Percentiles rank a stretch among this genome's conserved stretches.
These are phyloP conservation scores for Eucalyptus pauciflora DNA, from an alignment of 345 rosid species.

Conservation along the genomic window DNA sequence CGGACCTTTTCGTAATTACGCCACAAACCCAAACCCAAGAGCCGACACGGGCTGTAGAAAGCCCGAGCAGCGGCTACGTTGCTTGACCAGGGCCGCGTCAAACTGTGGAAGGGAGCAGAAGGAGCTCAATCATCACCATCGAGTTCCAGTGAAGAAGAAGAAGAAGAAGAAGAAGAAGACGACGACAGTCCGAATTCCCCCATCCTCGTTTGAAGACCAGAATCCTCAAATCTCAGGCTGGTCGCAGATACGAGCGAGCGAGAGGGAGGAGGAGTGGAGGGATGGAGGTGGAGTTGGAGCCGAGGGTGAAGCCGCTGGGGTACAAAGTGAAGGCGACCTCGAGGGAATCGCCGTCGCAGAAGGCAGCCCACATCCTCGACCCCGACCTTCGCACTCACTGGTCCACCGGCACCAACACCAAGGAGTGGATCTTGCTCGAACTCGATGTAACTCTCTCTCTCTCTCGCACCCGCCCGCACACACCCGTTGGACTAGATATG, in stretches of 20 bases:
- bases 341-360: constrained; percentile 69
- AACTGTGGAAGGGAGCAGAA: neutral
- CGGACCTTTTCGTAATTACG: neutral
- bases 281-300: constrained; percentile 76
- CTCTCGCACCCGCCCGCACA: neutral
- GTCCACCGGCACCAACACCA: constrained; percentile 81
- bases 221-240: neutral
- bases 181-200: neutral
- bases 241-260: neutral
- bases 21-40: neutral
- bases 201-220: neutral
- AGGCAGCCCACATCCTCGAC: constrained; percentile 64
- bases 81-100: neutral
- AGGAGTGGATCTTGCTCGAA: constrained; percentile 84
- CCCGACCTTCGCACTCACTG: constrained; percentile 80
- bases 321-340: constrained; percentile 75
- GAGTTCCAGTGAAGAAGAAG: neutral
- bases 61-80: neutral
- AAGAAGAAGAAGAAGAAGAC: neutral
- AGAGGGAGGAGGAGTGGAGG: neutral
- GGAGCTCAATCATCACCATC: neutral
- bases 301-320: constrained; percentile 50
- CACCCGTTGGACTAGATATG: neutral
- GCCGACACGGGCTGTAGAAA: neutral
- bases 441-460: constrained; percentile 37